Base-by-base conservation (phyloP, 495 filamentous ascomycete genomes). In the Penicillium alfredii region DNA sequence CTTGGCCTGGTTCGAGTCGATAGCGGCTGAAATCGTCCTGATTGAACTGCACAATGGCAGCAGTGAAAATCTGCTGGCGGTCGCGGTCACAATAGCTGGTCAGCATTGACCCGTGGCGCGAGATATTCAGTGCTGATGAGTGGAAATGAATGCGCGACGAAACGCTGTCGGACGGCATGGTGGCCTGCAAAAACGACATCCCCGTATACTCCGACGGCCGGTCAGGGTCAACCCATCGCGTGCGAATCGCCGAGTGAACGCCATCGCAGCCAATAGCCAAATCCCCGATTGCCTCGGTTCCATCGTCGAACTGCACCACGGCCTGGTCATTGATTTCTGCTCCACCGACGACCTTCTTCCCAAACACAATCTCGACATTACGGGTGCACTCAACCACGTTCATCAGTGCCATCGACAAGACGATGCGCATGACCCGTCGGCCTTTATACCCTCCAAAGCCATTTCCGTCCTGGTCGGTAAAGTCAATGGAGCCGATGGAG, bases 181-280 rank as follows among this genome's bases (percentile, higher is more conserved):
- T 59, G n/a, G 64, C 60, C 47, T 78, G 77, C n/a, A 73, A 56
- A 33, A 72, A 72, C 0, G 69, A 74, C 18, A 76, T 62, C 5
- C 74, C 75, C 0, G 72, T 76, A 47, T 81, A 81, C 17, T 68
- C 58, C 5, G 69, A 66, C 11, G 61, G 58, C 6, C 66, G 58
- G 6, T 53, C 54, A 0, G 68, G 66, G 40, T 77, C 74, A 20
- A 81, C 66, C 45, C 71, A 73, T 10, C 60, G 50, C 11, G 61
- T 65, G 8, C 78, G 69, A 7, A 72, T 65, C 11, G 63, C 61
- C 1, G 76, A 81, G 53, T 78, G 72, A n/a, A 81, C 75, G 4
- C 78, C 78, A 43, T 82, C 78, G 49, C 76, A 80, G 28, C 76
- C 78, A 6, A 81, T 50, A 2, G 81, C 55, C 4, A 81, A 48